Base-by-base conservation (phyloP, 2,329 filamentous ascomycete genomes). In the Penicillium crustosum region DNA sequence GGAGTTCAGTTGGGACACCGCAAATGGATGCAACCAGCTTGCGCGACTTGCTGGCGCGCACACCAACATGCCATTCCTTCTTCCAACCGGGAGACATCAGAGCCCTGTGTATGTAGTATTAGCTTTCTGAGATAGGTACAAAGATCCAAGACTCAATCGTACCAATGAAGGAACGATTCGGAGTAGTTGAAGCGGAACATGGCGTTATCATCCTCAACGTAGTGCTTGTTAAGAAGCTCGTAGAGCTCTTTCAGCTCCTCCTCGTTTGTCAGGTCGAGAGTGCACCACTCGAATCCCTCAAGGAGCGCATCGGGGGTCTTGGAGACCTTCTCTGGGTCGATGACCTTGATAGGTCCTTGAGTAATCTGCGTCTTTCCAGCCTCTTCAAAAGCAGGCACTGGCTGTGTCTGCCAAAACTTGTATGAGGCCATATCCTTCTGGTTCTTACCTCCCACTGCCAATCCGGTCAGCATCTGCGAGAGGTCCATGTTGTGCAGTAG, bases 101-200 rank as follows among this genome's bases (percentile, higher is more conserved):
- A 12, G 93, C 93, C 92, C 90, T 93, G 60, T 47, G 41, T 44
- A 49, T 19, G 8, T 33, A 29, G 10, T 9, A 36, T 56, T 56
- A 56, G 48, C 38, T 12, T 42, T 36, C 9, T 38, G 38, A n/a
- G 4, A 8, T 17, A 36, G 19, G 23, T 21, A 31, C 9, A 15
- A 23, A 60, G 7, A 29, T n/a, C 8, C 13, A 12, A 27, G 36
- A 48, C 17, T 52, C 36, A 35, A 35, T 31, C 53, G 70, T 78
- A 92, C 92, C 94, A 99, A 74, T 91, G 89, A 48, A 99, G 81
- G 71, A 97, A 95, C 2, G 89, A 87, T 39, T 86, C 81, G 1
- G 92, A 96, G 79, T 99, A 99, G 75, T 94, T 93, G 82, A 99
- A 97, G 53, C 94, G 88, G 80, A 99, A 97, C 83, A 95, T 96